Conservation (phyloP, 371 early-diverging fungal species). For the Lichtheimia corymbifera region DNA sequence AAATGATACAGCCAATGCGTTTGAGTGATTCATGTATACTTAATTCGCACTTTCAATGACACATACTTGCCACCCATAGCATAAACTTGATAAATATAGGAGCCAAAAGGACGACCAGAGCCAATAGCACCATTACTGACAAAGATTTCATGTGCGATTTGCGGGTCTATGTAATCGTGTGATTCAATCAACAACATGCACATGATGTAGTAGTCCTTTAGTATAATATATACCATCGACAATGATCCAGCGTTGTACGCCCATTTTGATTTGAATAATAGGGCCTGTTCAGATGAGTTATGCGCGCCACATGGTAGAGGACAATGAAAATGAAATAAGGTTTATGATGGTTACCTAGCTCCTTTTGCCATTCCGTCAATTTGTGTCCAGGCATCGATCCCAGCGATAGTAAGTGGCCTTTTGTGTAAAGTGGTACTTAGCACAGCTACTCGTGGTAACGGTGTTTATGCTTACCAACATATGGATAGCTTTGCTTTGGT, state of each 20-base stretch:
- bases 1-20: background rate
- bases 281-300: constrained; percentile 8
- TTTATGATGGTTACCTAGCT: constrained; percentile 7
- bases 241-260: constrained; percentile 22
- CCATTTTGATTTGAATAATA: constrained; percentile 21
- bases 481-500: constrained; percentile 1
- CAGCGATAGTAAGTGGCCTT: constrained; percentile 14
- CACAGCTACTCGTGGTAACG: background rate
- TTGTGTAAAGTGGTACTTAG: background rate
- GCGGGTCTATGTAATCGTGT: constrained; percentile 7
- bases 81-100: constrained; percentile 12
- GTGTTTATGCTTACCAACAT: constrained; percentile 1
- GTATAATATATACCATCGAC: constrained; percentile 11
- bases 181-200: background rate
- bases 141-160: constrained; percentile 25
- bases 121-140: constrained; percentile 14
- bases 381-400: constrained; percentile 5
- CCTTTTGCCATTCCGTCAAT: constrained; percentile 13
- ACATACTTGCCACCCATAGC: constrained; percentile 20
- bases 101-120: constrained; percentile 14
- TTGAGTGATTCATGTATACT: background rate
- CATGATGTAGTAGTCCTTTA: background rate
- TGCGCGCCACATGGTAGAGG: background rate
- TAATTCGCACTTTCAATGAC: background rate
- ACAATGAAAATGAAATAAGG: background rate